These are phyloP conservation scores for Knoxdaviesia capensis DNA, from an alignment of 2,329 filamentous ascomycete genomes.

Conservation along the genomic window DNA sequence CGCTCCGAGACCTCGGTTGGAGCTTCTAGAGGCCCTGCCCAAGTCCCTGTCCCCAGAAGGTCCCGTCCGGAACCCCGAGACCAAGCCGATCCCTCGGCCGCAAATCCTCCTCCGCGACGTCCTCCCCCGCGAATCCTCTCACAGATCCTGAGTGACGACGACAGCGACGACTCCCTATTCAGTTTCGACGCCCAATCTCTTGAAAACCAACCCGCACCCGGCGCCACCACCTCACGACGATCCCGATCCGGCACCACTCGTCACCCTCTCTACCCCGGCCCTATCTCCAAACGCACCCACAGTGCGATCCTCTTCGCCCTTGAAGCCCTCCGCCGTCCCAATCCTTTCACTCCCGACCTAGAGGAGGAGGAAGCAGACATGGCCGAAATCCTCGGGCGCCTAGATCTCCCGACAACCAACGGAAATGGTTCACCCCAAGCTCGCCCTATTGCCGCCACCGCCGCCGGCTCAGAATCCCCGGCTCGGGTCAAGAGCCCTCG, in stretches of 20 bases:
- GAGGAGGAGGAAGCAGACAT: slow-evolving; percentile 82
- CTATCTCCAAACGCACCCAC: slow-evolving; percentile 67
- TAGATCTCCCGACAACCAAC: slow-evolving; percentile 30
- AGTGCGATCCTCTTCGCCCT: slow-evolving; percentile 83
- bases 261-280: slow-evolving; percentile 24
- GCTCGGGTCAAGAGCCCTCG: slow-evolving; percentile 63
- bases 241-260: slow-evolving; percentile 8
- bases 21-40: slow-evolving; percentile 13
- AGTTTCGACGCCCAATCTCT: slow-evolving; percentile 13
- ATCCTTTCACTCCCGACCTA: slow-evolving; percentile 64
- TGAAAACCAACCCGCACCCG: slow-evolving; percentile 9
- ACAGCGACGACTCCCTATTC: slow-evolving; percentile 13
- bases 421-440: slow-evolving; percentile 27
- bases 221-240: slow-evolving; percentile 13
- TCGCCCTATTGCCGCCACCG: slow-evolving; percentile 26
- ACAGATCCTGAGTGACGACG: slow-evolving; percentile 26
- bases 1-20: slow-evolving; percentile 5
- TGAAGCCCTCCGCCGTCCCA: slow-evolving; percentile 66
- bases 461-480: slow-evolving; percentile 25
- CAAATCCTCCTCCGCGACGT: slow-evolving; percentile 12
- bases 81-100: slow-evolving; percentile 5
- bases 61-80: slow-evolving; percentile 1
- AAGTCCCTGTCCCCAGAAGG: slow-evolving; percentile 21
- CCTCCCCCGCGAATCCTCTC: slow-evolving; percentile 18
- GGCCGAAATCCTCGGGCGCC: slow-evolving; percentile 56